Percentiles rank a stretch among this genome's conserved stretches.
These are phyloP conservation scores for Keqinozyma sinolaborantium DNA, from an alignment of 1,139 yeast species.

Conservation along the genomic window DNA sequence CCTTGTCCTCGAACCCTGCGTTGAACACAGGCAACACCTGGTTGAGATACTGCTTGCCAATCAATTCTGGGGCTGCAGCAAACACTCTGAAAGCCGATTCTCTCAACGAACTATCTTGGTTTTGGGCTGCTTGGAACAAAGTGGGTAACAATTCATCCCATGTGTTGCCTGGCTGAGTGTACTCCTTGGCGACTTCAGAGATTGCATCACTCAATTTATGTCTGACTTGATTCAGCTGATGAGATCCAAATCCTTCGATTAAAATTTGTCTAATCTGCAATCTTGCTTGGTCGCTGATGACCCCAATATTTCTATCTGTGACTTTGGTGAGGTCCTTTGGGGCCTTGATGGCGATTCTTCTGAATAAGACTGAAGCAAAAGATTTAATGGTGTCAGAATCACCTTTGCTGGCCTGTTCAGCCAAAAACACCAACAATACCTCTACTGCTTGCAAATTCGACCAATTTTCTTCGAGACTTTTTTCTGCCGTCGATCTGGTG, in stretches of 20 bases:
- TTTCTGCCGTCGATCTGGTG: slow-evolving; percentile 76
- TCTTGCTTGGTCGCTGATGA: slow-evolving; percentile 55
- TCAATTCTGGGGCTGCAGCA: slow-evolving; percentile 76
- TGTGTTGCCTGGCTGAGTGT: slow-evolving; percentile 42
- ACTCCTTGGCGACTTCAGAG: slow-evolving; percentile 82
- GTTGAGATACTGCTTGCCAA: slow-evolving; percentile 55
- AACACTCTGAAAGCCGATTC: slow-evolving; percentile 91
- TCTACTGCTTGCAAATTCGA: slow-evolving; percentile 59
- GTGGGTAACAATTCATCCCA: slow-evolving; percentile 84
- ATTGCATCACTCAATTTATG: slow-evolving; percentile 93
- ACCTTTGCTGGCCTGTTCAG: slow-evolving; percentile 72
- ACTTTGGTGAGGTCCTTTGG: slow-evolving; percentile 61
- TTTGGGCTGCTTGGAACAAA: slow-evolving; percentile 63
- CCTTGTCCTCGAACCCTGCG: slow-evolving; percentile 71
- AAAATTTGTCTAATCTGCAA: slow-evolving; percentile 62
- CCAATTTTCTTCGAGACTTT: slow-evolving; percentile 73
- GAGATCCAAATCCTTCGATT: slow-evolving; percentile 68
- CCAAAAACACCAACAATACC: slow-evolving; percentile 69
- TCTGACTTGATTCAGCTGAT: slow-evolving; percentile 66
- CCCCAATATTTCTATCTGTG: slow-evolving; percentile 76
- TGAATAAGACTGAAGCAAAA: slow-evolving; percentile 81
- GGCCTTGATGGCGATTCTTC: slow-evolving; percentile 80
- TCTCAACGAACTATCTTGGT: slow-evolving; percentile 66
- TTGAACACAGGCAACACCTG: slow-evolving; percentile 69
- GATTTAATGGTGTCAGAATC: slow-evolving; percentile 52